Conservation (phyloP, 2,329 filamentous ascomycete species). For the Stylonectria norvegica region DNA sequence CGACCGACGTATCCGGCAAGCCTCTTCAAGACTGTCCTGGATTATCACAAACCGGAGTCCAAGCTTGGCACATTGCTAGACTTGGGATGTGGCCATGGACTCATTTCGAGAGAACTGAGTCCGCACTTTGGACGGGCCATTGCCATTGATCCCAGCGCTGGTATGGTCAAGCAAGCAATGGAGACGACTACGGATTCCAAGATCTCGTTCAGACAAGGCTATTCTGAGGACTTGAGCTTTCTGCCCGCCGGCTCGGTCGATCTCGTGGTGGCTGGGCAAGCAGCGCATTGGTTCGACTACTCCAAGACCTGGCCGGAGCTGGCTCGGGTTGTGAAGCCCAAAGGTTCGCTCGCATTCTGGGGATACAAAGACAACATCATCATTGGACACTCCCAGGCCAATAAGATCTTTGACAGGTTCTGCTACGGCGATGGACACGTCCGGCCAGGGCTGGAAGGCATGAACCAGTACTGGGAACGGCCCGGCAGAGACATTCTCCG, state of each 20-base stretch:
- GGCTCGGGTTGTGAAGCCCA: slow-evolving; percentile 48
- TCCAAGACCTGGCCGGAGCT: slow-evolving; percentile 52
- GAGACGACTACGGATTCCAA: slow-evolving; percentile 40
- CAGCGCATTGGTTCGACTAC: slow-evolving; percentile 67
- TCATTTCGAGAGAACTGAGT: slow-evolving; percentile 52
- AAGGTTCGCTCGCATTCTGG: slow-evolving; percentile 62
- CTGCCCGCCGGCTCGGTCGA: slow-evolving; percentile 50
- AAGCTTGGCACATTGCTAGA: slow-evolving; percentile 44
- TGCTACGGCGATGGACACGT: slow-evolving; percentile 50
- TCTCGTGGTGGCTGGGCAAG: slow-evolving; percentile 49
- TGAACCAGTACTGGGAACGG: slow-evolving; percentile 61
- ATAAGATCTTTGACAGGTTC: slow-evolving; percentile 51
- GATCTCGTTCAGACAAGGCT: slow-evolving; percentile 47
- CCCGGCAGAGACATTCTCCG: slow-evolving; percentile 56
- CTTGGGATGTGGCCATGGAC: slow-evolving; percentile 62
- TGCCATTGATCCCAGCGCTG: slow-evolving; percentile 54
- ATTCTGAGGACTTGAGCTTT: slow-evolving; percentile 53
- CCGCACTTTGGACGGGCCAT: slow-evolving; percentile 49
- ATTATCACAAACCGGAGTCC: slow-evolving; percentile 45
- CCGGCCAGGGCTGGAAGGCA: slow-evolving; percentile 41
- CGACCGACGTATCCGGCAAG: slow-evolving; percentile 55
- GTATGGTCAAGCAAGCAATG: slow-evolving; percentile 54
- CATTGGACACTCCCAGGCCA: slow-evolving; percentile 49
- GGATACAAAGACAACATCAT: slow-evolving; percentile 64
- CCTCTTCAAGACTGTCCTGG: slow-evolving; percentile 52